Evolutionary conservation across 208 protist species (phyloP), one percentile per base, ranked within the genome.

Genomic region (Leishmania guyanensis): DNA sequence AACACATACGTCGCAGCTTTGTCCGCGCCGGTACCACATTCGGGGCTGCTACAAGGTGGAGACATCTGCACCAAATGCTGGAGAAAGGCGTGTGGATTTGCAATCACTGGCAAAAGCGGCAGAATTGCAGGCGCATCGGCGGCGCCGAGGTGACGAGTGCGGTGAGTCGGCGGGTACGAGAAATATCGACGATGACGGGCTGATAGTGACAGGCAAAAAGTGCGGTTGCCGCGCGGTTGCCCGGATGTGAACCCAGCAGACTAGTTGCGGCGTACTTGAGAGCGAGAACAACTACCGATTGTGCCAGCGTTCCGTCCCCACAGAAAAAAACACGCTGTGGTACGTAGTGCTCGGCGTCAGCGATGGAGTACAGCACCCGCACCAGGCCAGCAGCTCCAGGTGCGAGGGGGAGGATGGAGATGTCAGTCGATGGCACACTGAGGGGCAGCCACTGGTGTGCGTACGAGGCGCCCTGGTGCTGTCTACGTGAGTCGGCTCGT

Each of bases 1-100:
- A 92, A 94, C 29, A 91, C 81, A 82, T 93, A 93, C 39, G 90
- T 86, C 66, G 80, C 72, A 3, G 69, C 72, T 43, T 79, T 69
- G 36, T 75, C 69, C 8, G 46, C 81, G 1, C 46, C 29, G 53
- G 39, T 58, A 26, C 70, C 69, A 39, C 43, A 22, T 48, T n/a
- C 22, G 77, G 12, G 5, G 71, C 33, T 48, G 78, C 75, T 36
- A n/a, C 48, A 26, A 20, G 17, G 36, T n/a, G 77, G n/a, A 36
- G 64, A 43, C 14, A 62, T 16, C 58, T 76, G 60, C 64, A 79
- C 77, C 5, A 82, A 53, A 75, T 94, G 75, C 83, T 92, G 90
- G 60, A 88, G 83, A 70, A 89, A 90, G 0, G 88, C n/a, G 50
- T 83, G 81, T n/a, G 91, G 91, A 62, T 84, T 60, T 43, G 84